Conservation (phyloP, 169 alveolate species). For the Cryptosporidium bovis region DNA sequence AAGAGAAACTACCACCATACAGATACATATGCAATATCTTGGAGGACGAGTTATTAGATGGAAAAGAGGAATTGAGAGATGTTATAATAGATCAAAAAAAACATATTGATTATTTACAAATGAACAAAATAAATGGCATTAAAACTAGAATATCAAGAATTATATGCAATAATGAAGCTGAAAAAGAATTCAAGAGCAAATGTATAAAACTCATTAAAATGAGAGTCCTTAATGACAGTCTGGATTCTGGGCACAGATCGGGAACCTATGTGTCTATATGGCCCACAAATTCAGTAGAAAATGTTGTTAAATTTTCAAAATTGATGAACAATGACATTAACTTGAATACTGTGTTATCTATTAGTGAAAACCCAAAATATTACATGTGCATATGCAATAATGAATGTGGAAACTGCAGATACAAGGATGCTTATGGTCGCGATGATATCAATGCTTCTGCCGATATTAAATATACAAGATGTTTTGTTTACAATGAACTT, state of each 20-base stretch:
- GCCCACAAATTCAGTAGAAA: constrained; percentile 57
- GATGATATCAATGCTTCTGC: too few species aligned
- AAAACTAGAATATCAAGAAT: constrained; percentile 23
- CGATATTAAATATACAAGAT: not conserved
- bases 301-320: constrained; percentile 2
- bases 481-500: constrained; percentile 1
- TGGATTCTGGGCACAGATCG: constrained; percentile 1
- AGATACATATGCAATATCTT: constrained; percentile 5
- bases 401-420: not conserved
- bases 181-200: constrained; percentile 26
- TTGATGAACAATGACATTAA: constrained; percentile 1
- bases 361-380: constrained; percentile 11
- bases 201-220: constrained; percentile 19
- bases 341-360: constrained; percentile 12
- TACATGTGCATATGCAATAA: constrained; percentile 24
- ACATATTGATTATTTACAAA: not conserved
- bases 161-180: constrained; percentile 14
- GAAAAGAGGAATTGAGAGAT: not conserved
- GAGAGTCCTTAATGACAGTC: not conserved
- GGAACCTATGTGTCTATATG: constrained; percentile 62
- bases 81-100: constrained; percentile 10
- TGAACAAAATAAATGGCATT: not conserved
- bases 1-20: not conserved
- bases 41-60: constrained; percentile 1
- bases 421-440: not conserved